Percentiles rank a stretch among this genome's conserved stretches.
phyloP scores from a whole-genome alignment of 441 rosid genomes.

The Macaranga tanarius region DNA sequence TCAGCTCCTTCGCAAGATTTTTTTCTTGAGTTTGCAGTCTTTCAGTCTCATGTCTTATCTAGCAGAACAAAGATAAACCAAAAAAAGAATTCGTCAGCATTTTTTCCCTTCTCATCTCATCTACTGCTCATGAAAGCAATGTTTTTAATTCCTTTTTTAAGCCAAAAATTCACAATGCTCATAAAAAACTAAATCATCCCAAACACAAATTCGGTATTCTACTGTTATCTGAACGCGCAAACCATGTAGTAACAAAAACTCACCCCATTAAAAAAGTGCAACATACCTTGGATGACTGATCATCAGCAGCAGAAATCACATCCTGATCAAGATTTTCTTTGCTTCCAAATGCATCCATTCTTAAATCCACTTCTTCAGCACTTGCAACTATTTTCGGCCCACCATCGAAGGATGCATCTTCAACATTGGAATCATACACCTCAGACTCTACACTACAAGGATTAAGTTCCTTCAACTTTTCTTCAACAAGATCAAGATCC shows the following conservation, averaged over 20 bases:
- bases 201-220: neutral
- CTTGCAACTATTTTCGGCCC: slow-evolving; percentile 4
- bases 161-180: no score
- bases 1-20: slow-evolving; percentile 32
- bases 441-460: slow-evolving; percentile 34
- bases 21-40: slow-evolving; percentile 35
- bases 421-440: slow-evolving; percentile 26
- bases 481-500: slow-evolving; percentile 42
- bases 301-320: slow-evolving; percentile 22
- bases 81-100: slow-evolving; percentile 8
- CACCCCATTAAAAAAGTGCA: slow-evolving; percentile 15
- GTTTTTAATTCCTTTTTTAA: neutral
- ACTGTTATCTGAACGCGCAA: neutral
- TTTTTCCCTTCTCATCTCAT: neutral
- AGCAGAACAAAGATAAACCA: slow-evolving; percentile 20
- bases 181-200: no score
- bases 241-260: slow-evolving; percentile 13
- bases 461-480: slow-evolving; percentile 46
- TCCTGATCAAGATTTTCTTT: slow-evolving; percentile 23
- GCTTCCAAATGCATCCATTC: slow-evolving; percentile 24
- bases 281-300: slow-evolving; percentile 39
- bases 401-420: slow-evolving; percentile 16
- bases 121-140: neutral
- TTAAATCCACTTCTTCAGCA: slow-evolving; percentile 29
- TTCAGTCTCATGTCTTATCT: slow-evolving; percentile 35